phyloP scores from a whole-genome alignment of 179 eudicot species.

The Beta lomatogona region DNA sequence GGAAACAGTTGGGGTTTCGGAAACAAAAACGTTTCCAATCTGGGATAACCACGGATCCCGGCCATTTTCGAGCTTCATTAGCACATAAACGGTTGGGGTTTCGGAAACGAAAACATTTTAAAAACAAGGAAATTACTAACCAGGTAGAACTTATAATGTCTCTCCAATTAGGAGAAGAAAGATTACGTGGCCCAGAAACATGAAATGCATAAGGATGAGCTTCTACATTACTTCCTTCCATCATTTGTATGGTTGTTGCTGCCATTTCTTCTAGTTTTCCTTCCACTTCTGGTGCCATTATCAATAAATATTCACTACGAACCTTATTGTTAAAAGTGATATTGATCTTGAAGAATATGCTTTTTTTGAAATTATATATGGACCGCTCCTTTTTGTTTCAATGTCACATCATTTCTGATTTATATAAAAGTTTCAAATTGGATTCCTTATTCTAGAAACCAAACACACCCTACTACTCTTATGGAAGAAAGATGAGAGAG shows the following conservation, averaged over 20 bases:
- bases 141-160: conserved; percentile 84
- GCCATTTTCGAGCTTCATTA: no score
- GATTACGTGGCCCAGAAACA: conserved; percentile 86
- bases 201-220: conserved; percentile 77
- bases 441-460: conserved; percentile 8
- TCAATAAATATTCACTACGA: background rate
- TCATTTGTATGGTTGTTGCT: conserved; percentile 4
- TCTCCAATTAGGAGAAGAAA: conserved; percentile 83
- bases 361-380: background rate
- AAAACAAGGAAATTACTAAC: conserved; percentile 37
- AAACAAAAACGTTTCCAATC: background rate
- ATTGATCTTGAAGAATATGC: conserved; percentile 24
- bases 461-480: background rate
- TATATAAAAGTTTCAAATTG: background rate
- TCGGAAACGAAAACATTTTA: background rate
- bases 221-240: conserved; percentile 19
- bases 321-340: no score
- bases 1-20: background rate
- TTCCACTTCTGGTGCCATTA: conserved; percentile 21
- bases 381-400: conserved; percentile 5
- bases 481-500: background rate
- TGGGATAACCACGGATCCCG: no score
- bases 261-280: background rate
- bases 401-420: conserved; percentile 5
- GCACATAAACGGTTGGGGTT: background rate